Conservation (phyloP, 139 green algal genomes). For the Raphidocelis subcapitata region DNA sequence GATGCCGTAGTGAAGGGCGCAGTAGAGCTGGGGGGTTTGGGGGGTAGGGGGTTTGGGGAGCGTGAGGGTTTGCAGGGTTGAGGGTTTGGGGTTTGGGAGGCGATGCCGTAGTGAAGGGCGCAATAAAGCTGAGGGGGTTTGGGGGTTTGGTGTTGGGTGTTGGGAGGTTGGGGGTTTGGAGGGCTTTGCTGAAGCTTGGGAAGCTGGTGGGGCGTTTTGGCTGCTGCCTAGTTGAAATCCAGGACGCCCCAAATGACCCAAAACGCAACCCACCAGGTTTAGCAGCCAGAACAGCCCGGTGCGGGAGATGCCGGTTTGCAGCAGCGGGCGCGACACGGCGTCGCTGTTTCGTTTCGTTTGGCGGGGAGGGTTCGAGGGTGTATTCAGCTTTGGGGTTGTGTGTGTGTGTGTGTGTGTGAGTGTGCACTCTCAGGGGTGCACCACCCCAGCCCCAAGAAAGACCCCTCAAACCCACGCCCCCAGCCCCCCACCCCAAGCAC, state of each 20-base stretch:
- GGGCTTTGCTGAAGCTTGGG: constrained; percentile 87
- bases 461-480: too few species aligned
- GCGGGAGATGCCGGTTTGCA: not conserved
- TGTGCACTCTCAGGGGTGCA: too few species aligned
- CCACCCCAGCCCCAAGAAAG: too few species aligned
- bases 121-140: constrained; percentile 84
- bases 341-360: too few species aligned
- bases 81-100: constrained; percentile 86
- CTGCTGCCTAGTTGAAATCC: constrained; percentile 35
- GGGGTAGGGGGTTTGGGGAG: too few species aligned
- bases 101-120: constrained; percentile 94
- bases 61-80: too few species aligned
- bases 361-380: too few species aligned
- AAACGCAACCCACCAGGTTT: constrained; percentile 43
- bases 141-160: too few species aligned
- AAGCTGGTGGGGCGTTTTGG: constrained; percentile 25
- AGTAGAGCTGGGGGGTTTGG: constrained; percentile 82
- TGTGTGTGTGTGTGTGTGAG: too few species aligned
- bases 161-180: constrained; percentile 86
- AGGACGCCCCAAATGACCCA: constrained; percentile 68
- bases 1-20: constrained; percentile 94
- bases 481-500: too few species aligned
- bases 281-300: constrained; percentile 77
- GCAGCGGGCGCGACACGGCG: not conserved
- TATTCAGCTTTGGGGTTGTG: too few species aligned